Base-by-base conservation (phyloP, 495 filamentous ascomycete species). In the Rusavskia elegans region DNA sequence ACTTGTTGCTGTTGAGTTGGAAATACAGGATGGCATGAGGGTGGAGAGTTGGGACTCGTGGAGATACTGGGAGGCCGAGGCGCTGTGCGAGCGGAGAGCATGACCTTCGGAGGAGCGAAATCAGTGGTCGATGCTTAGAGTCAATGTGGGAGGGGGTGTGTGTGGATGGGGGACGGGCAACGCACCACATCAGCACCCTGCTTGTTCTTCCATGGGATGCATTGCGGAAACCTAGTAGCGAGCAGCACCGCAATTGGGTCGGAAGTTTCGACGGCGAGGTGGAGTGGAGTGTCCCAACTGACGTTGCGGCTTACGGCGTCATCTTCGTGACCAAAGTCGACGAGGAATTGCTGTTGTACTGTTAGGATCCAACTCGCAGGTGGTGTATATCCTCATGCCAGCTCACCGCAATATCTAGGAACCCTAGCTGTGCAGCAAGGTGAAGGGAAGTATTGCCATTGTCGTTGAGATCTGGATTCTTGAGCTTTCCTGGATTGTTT, bases 381-480 rank as follows among this genome's bases (percentile, higher is more conserved):
- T 6, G 25, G 41, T 11, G 19, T 19, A 5, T 45, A 19, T 17
- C 16, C 7, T 27, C 25, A 3, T 27, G 25, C 25, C 25, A 1
- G 5, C 41, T 45, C 20, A 45, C 41, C 16, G 41, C 41, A 3
- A 45, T 45, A 2, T 45, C 41, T 5, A 45, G 11, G 20, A 45
- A 23, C 1, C 41, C 41, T 20, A 45, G 21, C 21, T 73, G 70
- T 25, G 81, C 80, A 29, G 85, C 81, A 9, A 92, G 73, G 64
- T 93, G 87, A 11, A 93, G 74, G 45, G 76, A 83, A 14, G 86
- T 89, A 64, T 89, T 88, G 57, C 69, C 64, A 54, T 72, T 65
- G 56, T 75, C 67, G 11, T 49, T 69, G 60, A 74, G 71, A 63
- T 88, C 83, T 1, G 84, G 82, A 63, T 87, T 86, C 59, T 78